phyloP scores from a whole-genome alignment of 106 monocot genomes.

The Allium sativum region DNA sequence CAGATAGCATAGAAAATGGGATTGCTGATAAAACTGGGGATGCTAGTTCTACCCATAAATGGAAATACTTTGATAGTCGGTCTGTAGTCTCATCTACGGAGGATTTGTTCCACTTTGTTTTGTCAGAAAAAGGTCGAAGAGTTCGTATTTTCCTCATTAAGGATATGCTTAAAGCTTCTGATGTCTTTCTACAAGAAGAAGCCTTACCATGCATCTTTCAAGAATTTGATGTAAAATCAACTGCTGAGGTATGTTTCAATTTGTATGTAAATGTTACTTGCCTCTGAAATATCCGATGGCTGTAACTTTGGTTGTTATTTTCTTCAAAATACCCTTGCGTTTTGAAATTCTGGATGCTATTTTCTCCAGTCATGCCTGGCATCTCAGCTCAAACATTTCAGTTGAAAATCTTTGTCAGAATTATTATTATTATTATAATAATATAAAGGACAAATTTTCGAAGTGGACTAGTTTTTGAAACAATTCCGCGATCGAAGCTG shows the following conservation, averaged over 20 bases:
- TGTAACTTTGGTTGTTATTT: too few species aligned
- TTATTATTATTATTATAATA: too few species aligned
- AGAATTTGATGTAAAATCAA: slow-evolving; percentile 5
- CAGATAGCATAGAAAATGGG: slow-evolving; percentile 11
- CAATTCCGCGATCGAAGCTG: too few species aligned
- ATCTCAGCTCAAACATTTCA: too few species aligned
- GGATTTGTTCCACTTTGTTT: slow-evolving; percentile 73
- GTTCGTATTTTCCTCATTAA: slow-evolving; percentile 74
- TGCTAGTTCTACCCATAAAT: slow-evolving; percentile 13
- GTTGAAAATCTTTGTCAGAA: too few species aligned
- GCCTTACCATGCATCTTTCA: slow-evolving; percentile 34
- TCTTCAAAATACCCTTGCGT: too few species aligned
- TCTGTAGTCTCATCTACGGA: slow-evolving; percentile 87
- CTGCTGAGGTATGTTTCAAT: slow-evolving; percentile 1
- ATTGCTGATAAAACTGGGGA: slow-evolving; percentile 6
- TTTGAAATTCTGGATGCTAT: too few species aligned
- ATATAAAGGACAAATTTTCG: too few species aligned
- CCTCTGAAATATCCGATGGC: too few species aligned
- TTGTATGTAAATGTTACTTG: too few species aligned
- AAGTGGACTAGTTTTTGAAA: too few species aligned
- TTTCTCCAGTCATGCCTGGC: too few species aligned
- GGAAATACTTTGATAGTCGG: slow-evolving; percentile 90
- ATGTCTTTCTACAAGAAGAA: slow-evolving; percentile 55
- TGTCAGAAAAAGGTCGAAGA: slow-evolving; percentile 76
- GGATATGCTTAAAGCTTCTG: slow-evolving; percentile 64